Conservation (phyloP, 257 asterid species). For the Scutellaria galericulata region DNA sequence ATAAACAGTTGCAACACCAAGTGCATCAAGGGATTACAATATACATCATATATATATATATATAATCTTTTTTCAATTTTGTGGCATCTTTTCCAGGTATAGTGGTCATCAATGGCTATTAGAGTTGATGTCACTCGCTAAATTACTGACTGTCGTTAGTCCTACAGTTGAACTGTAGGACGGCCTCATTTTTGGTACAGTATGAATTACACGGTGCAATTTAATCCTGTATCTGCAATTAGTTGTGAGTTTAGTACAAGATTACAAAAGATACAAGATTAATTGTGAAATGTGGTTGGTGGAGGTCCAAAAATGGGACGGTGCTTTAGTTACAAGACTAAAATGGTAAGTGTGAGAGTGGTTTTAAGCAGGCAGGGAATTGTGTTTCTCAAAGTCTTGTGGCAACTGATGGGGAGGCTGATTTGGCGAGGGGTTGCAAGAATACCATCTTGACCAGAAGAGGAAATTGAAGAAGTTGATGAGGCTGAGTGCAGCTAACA, state of each 20-base stretch:
- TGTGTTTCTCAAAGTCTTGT: slow-evolving; percentile 36
- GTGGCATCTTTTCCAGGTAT: slow-evolving; percentile 17
- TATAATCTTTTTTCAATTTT: neutral
- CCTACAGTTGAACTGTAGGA: too few relatives aligned
- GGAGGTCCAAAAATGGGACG: too few relatives aligned
- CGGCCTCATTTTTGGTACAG: too few relatives aligned
- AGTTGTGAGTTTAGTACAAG: too few relatives aligned
- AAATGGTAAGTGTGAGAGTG: too few relatives aligned
- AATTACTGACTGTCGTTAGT: too few relatives aligned
- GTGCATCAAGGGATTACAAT: slow-evolving; percentile 26
- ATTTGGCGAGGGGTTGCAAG: slow-evolving; percentile 47
- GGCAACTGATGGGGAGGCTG: neutral
- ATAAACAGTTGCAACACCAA: too few relatives aligned
- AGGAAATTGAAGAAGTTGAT: slow-evolving; percentile 69
- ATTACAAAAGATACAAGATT: too few relatives aligned
- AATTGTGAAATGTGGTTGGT: too few relatives aligned
- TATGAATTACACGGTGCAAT: too few relatives aligned
- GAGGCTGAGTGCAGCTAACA: slow-evolving; percentile 68
- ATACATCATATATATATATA: neutral
- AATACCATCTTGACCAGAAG: slow-evolving; percentile 74
- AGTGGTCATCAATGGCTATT: slow-evolving; percentile 18
- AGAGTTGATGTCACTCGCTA: neutral
- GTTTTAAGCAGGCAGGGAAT: neutral
- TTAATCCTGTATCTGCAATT: too few relatives aligned
- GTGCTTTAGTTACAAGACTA: too few relatives aligned